Conservation (phyloP, 1,139 yeast species). For the Protomyces inouyei region DNA sequence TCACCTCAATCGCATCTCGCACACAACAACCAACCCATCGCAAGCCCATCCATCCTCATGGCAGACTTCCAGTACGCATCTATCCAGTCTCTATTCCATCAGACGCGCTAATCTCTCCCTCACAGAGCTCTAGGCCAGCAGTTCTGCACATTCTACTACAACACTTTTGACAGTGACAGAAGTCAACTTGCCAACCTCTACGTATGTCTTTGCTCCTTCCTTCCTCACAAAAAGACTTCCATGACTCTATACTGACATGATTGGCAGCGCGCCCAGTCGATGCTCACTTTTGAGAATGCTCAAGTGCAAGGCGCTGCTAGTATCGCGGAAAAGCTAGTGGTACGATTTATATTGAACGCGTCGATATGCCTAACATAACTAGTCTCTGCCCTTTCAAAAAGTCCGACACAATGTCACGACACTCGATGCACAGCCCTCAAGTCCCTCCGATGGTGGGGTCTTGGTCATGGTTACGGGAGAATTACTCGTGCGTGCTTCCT, state of each 20-base stretch:
- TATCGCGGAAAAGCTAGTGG: conserved; percentile 80
- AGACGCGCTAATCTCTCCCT: no score
- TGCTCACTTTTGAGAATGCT: conserved; percentile 93
- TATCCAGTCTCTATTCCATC: no score
- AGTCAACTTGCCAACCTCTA: conserved; percentile 86
- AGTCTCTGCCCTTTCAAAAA: conserved; percentile 72
- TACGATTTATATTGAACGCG: neutral
- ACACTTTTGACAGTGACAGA: conserved; percentile 91
- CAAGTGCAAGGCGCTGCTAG: conserved; percentile 92
- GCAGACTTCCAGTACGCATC: conserved; percentile 21
- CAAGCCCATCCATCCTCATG: neutral
- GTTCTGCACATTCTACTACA: conserved; percentile 85
- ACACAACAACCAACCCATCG: no score
- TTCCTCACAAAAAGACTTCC: neutral
- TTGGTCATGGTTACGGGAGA: conserved; percentile 98
- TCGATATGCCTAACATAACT: neutral
- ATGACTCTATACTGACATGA: conserved; percentile 14
- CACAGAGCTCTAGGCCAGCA: conserved; percentile 24
- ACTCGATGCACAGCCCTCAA: conserved; percentile 96
- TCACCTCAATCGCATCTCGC: no score
- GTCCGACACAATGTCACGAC: conserved; percentile 91
- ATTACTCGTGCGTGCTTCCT: conserved; percentile 44
- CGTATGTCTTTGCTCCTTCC: conserved; percentile 39
- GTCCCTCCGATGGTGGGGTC: conserved; percentile 80
- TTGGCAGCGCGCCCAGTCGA: conserved; percentile 74